Percentiles rank a stretch among this genome's conserved stretches.
phyloP scores from a whole-genome alignment of 2,329 filamentous ascomycete genomes.

The Aspergillus terreus region DNA sequence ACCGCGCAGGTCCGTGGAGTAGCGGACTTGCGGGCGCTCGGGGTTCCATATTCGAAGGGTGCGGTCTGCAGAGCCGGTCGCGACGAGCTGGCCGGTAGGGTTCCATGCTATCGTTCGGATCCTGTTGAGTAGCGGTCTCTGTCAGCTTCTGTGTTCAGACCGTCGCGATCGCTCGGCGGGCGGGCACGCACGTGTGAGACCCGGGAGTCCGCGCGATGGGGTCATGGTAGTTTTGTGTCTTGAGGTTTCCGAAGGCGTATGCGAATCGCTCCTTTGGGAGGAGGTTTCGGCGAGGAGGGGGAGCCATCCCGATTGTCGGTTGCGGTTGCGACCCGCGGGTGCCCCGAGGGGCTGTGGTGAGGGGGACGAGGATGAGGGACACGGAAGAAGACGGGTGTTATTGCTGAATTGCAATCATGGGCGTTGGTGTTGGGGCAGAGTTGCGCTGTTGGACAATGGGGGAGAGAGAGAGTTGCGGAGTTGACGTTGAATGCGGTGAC shows the following conservation, averaged over 20 bases:
- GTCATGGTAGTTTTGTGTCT: slow-evolving; percentile 69
- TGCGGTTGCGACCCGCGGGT: slow-evolving; percentile 9
- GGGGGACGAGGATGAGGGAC: not conserved
- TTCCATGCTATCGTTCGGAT: slow-evolving; percentile 86
- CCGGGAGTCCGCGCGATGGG: slow-evolving; percentile 52
- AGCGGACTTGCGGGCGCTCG: slow-evolving; percentile 43
- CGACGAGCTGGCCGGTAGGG: slow-evolving; percentile 75
- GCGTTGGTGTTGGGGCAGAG: not conserved
- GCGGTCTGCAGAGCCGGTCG: slow-evolving; percentile 84
- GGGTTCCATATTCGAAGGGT: slow-evolving; percentile 88
- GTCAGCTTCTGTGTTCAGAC: not conserved
- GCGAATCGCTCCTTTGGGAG: slow-evolving; percentile 66
- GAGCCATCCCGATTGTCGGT: slow-evolving; percentile 31
- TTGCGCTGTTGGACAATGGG: not conserved
- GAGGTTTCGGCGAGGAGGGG: slow-evolving; percentile 37
- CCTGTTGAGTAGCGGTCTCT: slow-evolving; percentile 37
- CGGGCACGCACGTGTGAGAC: slow-evolving; percentile 53
- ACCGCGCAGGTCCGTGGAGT: slow-evolving; percentile 48
- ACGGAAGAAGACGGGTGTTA: not conserved
- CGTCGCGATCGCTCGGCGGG: not conserved
- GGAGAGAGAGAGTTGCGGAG: not conserved
- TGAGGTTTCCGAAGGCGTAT: slow-evolving; percentile 62
- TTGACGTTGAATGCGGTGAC: not conserved
- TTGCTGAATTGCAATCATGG: not conserved
- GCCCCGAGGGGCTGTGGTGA: slow-evolving; percentile 20